These are phyloP conservation scores for Endogone sp. DNA, from an alignment of 192 early-diverging fungal species.

Conservation along the genomic window DNA sequence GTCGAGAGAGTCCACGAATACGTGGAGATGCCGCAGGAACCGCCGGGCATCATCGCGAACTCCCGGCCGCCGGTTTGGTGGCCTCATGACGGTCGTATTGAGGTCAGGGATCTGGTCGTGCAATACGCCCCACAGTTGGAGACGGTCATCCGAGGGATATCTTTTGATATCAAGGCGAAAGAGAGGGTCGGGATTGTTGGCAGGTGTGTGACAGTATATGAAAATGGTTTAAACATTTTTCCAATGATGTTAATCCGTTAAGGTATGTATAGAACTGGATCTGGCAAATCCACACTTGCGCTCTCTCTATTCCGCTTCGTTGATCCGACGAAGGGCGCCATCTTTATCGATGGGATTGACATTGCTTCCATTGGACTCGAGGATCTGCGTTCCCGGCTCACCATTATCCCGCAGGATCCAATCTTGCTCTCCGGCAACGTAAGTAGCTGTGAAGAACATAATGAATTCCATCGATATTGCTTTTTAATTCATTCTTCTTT, in stretches of 20 bases:
- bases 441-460: background rate
- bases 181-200: constrained; percentile 51
- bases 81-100: constrained; percentile 62
- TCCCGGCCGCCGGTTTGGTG: constrained; percentile 40
- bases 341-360: constrained; percentile 73
- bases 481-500: background rate
- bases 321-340: constrained; percentile 62
- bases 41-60: constrained; percentile 49
- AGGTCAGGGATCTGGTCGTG: constrained; percentile 53
- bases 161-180: constrained; percentile 12
- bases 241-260: background rate
- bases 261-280: constrained; percentile 35
- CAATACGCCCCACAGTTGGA: constrained; percentile 38
- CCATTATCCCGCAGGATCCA: constrained; percentile 77
- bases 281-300: constrained; percentile 79
- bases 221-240: too few relatives aligned
- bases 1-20: constrained; percentile 88
- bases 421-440: constrained; percentile 50
- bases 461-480: background rate
- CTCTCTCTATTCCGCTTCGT: constrained; percentile 77
- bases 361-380: constrained; percentile 62
- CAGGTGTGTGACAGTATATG: constrained; percentile 6
- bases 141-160: constrained; percentile 21
- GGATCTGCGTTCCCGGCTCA: constrained; percentile 69
- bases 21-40: constrained; percentile 75